phyloP scores from a whole-genome alignment of 192 early-diverging fungal species.

The Entomortierella chlamydospora region DNA sequence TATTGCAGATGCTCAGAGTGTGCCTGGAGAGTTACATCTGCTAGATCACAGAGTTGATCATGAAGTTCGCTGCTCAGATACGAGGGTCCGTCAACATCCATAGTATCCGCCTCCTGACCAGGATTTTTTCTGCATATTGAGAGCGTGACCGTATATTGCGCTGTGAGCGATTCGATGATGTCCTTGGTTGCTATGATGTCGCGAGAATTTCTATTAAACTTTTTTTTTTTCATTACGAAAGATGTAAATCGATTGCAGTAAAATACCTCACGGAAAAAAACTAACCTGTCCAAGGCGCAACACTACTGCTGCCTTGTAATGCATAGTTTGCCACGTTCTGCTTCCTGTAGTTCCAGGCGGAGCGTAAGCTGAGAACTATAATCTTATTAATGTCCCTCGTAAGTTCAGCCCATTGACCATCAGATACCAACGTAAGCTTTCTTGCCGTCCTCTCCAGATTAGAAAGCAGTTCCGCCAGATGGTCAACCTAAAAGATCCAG shows the following conservation, averaged over 20 bases:
- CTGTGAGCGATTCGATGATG: constrained; percentile 31
- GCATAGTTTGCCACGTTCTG: constrained; percentile 31
- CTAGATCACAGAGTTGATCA: constrained; percentile 49
- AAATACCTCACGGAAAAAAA: neutral
- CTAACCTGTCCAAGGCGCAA: constrained; percentile 52
- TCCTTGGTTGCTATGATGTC: constrained; percentile 10
- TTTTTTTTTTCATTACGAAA: too few relatives aligned
- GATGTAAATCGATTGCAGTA: neutral
- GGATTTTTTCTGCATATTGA: constrained; percentile 1
- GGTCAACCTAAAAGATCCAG: constrained; percentile 14
- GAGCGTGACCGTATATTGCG: constrained; percentile 21
- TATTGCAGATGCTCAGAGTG: constrained; percentile 39
- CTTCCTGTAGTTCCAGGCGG: constrained; percentile 46
- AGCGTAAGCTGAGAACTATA: constrained; percentile 29
- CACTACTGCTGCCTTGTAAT: constrained; percentile 12
- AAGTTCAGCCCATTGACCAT: constrained; percentile 13
- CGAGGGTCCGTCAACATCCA: constrained; percentile 24
- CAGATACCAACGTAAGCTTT: constrained; percentile 5
- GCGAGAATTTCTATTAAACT: neutral
- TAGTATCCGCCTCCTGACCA: neutral
- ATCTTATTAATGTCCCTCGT: constrained; percentile 37
- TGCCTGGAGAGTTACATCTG: constrained; percentile 48
- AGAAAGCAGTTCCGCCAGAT: constrained; percentile 15
- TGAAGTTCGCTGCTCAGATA: constrained; percentile 14
- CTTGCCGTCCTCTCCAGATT: constrained; percentile 8